phyloP scores from a whole-genome alignment of 495 filamentous ascomycete genomes.

The Staphylotrichum tortipilum region DNA sequence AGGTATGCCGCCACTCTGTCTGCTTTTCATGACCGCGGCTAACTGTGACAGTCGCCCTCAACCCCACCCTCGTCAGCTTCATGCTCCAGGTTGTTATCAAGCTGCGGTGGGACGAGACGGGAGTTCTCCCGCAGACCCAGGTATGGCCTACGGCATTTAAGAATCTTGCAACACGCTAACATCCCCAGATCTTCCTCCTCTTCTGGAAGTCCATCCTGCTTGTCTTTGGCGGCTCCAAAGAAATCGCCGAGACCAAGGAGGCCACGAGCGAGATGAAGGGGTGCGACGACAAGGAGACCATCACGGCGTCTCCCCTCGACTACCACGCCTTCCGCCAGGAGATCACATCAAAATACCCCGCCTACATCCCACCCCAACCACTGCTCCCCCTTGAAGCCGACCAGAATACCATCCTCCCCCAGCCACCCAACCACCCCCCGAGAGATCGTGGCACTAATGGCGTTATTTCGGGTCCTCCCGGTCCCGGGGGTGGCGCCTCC shows the following conservation, averaged over 20 bases:
- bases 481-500: slow-evolving; percentile 55
- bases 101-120: slow-evolving; percentile 77
- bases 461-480: slow-evolving; percentile 37
- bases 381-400: slow-evolving; percentile 80
- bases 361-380: slow-evolving; percentile 82
- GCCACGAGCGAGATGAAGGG: slow-evolving; percentile 44
- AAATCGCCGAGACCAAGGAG: slow-evolving; percentile 65
- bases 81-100: slow-evolving; percentile 67
- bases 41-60: slow-evolving; percentile 40
- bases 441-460: slow-evolving; percentile 41
- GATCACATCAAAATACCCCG: slow-evolving; percentile 96
- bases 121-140: slow-evolving; percentile 29
- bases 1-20: slow-evolving; percentile 27
- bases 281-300: slow-evolving; percentile 47
- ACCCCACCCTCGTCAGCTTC: slow-evolving; percentile 62
- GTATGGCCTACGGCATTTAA: not conserved
- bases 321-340: slow-evolving; percentile 96
- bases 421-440: slow-evolving; percentile 62
- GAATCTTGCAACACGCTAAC: slow-evolving; percentile 5
- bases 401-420: slow-evolving; percentile 82
- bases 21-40: slow-evolving; percentile 10
- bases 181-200: slow-evolving; percentile 55
- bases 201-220: slow-evolving; percentile 89
- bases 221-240: slow-evolving; percentile 65
- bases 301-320: slow-evolving; percentile 88